A percentile compares a stretch with the other conserved stretches of the same genome.
Conservation (phyloP, 257 asterid species). For the Jasminum sambac region DNA sequence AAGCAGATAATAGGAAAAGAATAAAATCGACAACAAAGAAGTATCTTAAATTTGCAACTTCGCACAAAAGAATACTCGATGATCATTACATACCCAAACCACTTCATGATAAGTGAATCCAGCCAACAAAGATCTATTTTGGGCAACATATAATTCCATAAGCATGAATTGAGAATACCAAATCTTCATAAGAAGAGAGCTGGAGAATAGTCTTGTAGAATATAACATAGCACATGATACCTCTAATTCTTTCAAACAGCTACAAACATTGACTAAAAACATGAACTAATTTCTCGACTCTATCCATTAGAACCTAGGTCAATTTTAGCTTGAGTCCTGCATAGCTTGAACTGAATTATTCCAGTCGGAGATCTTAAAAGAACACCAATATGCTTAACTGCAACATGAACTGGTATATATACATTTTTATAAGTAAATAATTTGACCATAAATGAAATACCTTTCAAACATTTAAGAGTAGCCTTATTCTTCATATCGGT, state of each 20-base stretch:
- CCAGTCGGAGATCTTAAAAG: background rate
- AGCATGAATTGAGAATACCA: background rate
- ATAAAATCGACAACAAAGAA: background rate
- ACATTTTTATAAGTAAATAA: background rate
- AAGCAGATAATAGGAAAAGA: too few species aligned
- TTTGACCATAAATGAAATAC: slow-evolving; percentile 32
- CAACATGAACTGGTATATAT: background rate
- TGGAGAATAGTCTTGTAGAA: slow-evolving; percentile 11
- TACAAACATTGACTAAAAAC: slow-evolving; percentile 8
- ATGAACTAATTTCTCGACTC: background rate
- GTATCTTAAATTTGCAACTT: background rate
- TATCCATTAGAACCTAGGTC: background rate
- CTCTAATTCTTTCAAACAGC: background rate
- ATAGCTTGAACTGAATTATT: slow-evolving; percentile 13
- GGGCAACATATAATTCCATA: background rate
- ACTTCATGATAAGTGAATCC: background rate
- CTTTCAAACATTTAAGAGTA: slow-evolving; percentile 60
- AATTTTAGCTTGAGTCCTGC: background rate
- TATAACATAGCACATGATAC: background rate
- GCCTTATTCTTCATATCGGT: slow-evolving; percentile 77
- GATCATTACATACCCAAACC: background rate
- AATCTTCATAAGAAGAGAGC: slow-evolving; percentile 5
- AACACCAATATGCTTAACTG: background rate
- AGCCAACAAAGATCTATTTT: background rate
- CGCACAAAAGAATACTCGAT: background rate